Percentiles rank a stretch among this genome's conserved stretches.
Evolutionary conservation across 192 early-diverging fungal species (phyloP).

Genomic region (Dimargaris xerosporica): DNA sequence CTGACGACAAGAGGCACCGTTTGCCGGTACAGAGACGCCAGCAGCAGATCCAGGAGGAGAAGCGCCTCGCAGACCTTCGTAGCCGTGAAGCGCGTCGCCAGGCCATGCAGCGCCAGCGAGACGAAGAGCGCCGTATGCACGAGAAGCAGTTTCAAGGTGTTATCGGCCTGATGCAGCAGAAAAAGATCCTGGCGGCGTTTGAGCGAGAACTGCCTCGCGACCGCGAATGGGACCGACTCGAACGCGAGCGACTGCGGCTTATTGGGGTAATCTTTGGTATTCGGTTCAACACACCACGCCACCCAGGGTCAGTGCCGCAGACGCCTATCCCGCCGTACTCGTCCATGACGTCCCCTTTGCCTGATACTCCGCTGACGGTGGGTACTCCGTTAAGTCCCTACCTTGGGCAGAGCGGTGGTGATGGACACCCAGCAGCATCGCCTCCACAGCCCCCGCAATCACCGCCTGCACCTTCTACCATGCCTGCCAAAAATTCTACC

Average conservation of each 20-base stretch:
- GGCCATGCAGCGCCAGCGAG: background rate
- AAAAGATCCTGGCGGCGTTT: background rate
- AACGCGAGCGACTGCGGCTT: conserved; percentile 2
- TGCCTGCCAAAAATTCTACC: too few relatives aligned
- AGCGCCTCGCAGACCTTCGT: background rate
- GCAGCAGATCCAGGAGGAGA: conserved; percentile 8
- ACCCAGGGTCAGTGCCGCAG: background rate
- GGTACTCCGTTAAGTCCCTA: too few relatives aligned
- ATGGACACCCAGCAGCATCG: too few relatives aligned
- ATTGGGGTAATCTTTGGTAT: background rate
- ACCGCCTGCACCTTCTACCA: too few relatives aligned
- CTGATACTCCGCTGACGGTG: background rate
- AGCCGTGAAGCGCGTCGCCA: background rate
- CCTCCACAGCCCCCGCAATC: too few relatives aligned
- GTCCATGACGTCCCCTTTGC: background rate
- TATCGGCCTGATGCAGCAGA: conserved; percentile 3
- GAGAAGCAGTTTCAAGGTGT: background rate
- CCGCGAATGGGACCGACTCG: background rate
- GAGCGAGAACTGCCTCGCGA: background rate
- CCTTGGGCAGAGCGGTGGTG: too few relatives aligned
- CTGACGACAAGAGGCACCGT: background rate
- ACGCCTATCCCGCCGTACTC: conserved; percentile 2
- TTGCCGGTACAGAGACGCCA: conserved; percentile 6
- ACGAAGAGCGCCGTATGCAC: background rate
- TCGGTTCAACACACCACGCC: background rate